Evolutionary conservation across 257 asterid genomes (phyloP).

Genomic region (Solanum etuberosum): DNA sequence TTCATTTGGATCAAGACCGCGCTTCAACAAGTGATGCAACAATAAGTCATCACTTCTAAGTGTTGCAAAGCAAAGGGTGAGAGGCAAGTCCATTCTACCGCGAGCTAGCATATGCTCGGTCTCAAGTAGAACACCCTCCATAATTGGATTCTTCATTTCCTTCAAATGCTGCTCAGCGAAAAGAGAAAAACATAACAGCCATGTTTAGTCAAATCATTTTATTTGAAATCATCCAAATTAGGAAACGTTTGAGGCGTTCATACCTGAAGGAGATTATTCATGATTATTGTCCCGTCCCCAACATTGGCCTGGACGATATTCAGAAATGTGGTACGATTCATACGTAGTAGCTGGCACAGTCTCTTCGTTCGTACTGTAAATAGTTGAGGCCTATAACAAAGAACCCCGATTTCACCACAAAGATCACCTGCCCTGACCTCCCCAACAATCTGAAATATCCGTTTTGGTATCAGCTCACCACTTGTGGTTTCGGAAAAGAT

Average conservation of each 20-base stretch:
- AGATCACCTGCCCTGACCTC: constrained; percentile 73
- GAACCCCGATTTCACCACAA: constrained; percentile 89
- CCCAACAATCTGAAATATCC: constrained; percentile 57
- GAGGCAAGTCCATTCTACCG: constrained; percentile 91
- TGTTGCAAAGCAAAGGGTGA: constrained; percentile 81
- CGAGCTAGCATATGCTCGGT: constrained; percentile 85
- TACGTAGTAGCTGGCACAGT: constrained; percentile 62
- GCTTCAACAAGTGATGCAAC: constrained; percentile 70
- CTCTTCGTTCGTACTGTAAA: constrained; percentile 81
- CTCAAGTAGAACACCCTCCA: constrained; percentile 77
- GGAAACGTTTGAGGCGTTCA: not conserved
- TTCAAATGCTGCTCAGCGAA: constrained; percentile 56
- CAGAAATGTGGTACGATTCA: constrained; percentile 65
- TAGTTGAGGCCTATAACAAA: constrained; percentile 80
- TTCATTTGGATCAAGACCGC: constrained; percentile 91
- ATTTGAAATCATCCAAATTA: not conserved
- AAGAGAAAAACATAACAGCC: not conserved
- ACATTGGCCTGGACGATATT: constrained; percentile 81
- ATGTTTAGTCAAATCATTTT: not conserved
- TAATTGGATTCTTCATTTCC: constrained; percentile 63
- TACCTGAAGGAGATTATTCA: constrained; percentile 91
- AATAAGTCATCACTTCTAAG: constrained; percentile 81
- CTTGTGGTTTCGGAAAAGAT: not conserved
- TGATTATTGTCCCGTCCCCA: constrained; percentile 79
- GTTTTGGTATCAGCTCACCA: not conserved